Percentiles rank a stretch among this genome's conserved stretches.
These are phyloP conservation scores for Melanopsichium pennsylvanicum DNA, from an alignment of 1,284 basidiomycete genomes.

Conservation along the genomic window DNA sequence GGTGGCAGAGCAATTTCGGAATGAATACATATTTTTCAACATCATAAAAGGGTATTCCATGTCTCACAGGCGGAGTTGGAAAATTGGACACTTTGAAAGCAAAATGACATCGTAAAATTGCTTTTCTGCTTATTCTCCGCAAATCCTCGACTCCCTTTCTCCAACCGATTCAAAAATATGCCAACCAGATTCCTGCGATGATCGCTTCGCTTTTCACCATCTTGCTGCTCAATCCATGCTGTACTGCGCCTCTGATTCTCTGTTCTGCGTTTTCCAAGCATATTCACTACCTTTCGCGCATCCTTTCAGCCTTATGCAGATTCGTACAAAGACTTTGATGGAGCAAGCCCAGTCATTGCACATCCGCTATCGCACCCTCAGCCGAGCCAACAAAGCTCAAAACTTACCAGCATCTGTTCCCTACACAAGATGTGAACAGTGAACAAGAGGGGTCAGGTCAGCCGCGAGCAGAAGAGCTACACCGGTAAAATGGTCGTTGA, in stretches of 20 bases:
- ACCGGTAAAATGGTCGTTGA: background rate
- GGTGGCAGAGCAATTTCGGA: no score
- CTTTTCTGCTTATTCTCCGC: constrained; percentile 4
- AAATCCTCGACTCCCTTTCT: constrained; percentile 3
- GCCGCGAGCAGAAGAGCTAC: no score
- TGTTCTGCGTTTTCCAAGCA: constrained; percentile 1
- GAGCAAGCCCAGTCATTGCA: no score
- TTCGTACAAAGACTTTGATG: background rate
- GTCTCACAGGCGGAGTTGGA: constrained; percentile 27
- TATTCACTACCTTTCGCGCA: constrained; percentile 5
- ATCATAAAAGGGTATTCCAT: no score
- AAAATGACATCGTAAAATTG: constrained; percentile 28
- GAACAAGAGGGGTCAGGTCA: no score
- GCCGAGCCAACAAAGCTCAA: no score
- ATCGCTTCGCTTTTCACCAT: background rate
- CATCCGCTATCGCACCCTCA: no score
- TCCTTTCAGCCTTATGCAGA: background rate
- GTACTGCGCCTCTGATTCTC: background rate
- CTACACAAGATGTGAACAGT: no score
- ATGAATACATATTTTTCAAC: background rate
- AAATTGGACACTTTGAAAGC: constrained; percentile 26
- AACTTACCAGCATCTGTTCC: no score
- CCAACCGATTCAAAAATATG: no score
- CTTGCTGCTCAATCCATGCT: constrained; percentile 5
- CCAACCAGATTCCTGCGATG: background rate